Conservation (phyloP, 306 rosid genomes). For the Vachellia collinsii region DNA sequence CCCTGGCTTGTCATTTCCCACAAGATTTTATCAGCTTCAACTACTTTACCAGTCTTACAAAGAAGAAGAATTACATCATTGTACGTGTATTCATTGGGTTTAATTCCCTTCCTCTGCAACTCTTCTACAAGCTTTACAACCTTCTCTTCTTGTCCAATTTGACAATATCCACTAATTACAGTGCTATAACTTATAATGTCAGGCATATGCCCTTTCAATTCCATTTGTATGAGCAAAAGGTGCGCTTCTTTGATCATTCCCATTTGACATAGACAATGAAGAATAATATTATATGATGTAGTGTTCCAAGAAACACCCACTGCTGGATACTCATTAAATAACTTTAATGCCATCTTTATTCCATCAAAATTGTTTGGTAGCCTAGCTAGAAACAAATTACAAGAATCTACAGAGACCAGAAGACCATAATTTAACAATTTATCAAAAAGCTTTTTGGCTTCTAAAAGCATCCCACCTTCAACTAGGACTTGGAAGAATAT, state of each 20-base stretch:
- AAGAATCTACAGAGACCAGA: constrained; percentile 69
- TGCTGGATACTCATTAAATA: constrained; percentile 63
- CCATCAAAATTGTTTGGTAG: constrained; percentile 50
- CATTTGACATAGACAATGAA: constrained; percentile 62
- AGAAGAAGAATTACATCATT: constrained; percentile 66
- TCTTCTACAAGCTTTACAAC: constrained; percentile 73
- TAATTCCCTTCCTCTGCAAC: constrained; percentile 63
- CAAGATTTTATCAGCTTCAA: constrained; percentile 62
- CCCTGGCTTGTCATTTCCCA: constrained; percentile 61
- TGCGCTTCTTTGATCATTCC: constrained; percentile 81
- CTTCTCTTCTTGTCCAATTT: constrained; percentile 55
- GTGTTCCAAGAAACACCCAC: constrained; percentile 76
- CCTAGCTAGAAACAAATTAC: constrained; percentile 70
- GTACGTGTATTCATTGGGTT: constrained; percentile 64
- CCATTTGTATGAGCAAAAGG: constrained; percentile 73
- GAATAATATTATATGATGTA: constrained; percentile 65
- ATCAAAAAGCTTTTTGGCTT: constrained; percentile 66
- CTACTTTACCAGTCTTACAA: constrained; percentile 58
- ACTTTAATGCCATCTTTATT: constrained; percentile 49
- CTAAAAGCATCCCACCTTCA: constrained; percentile 59
- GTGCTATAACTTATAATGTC: constrained; percentile 86
- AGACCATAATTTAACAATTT: constrained; percentile 69
- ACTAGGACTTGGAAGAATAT: constrained; percentile 77
- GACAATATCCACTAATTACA: constrained; percentile 71
- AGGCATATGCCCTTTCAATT: constrained; percentile 57